Conservation (phyloP, 768 basidiomycete genomes). For the Naganishia vishniacii region DNA sequence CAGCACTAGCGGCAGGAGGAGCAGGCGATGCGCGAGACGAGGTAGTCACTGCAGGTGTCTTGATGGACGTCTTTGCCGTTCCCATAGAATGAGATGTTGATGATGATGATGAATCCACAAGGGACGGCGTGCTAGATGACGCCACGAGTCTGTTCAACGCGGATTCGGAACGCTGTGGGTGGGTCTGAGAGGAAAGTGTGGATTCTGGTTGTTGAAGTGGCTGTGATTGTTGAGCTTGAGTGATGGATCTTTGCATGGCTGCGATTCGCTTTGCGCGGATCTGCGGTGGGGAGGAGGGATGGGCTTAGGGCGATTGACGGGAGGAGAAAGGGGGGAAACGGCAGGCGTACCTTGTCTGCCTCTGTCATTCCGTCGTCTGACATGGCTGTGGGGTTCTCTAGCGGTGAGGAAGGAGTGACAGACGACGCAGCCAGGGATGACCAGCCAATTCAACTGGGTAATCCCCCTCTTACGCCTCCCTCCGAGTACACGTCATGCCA, state of each 20-base stretch:
- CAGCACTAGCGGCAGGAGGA: neutral
- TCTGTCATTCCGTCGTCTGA: slow-evolving; percentile 15
- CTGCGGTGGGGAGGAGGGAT: neutral
- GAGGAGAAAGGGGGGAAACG: neutral
- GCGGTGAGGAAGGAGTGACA: too few relatives aligned
- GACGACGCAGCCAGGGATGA: too few relatives aligned
- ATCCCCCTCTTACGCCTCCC: neutral
- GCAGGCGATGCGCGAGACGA: neutral
- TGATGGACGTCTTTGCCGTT: neutral
- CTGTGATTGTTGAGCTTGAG: neutral
- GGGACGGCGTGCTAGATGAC: neutral
- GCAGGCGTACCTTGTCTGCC: slow-evolving; percentile 10
- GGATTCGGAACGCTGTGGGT: slow-evolving; percentile 8
- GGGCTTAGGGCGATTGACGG: neutral
- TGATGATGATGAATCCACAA: neutral
- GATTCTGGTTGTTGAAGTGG: neutral
- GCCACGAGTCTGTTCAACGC: slow-evolving; percentile 8
- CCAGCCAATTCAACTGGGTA: neutral
- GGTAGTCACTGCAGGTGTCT: neutral
- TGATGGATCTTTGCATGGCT: slow-evolving; percentile 11
- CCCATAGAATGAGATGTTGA: neutral
- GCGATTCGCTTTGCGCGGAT: slow-evolving; percentile 15
- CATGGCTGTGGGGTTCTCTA: too few relatives aligned
- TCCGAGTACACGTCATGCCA: slow-evolving; percentile 15
- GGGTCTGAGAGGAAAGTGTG: neutral